These are phyloP conservation scores for Mycena rosella DNA, from an alignment of 768 basidiomycete species.

Conservation along the genomic window DNA sequence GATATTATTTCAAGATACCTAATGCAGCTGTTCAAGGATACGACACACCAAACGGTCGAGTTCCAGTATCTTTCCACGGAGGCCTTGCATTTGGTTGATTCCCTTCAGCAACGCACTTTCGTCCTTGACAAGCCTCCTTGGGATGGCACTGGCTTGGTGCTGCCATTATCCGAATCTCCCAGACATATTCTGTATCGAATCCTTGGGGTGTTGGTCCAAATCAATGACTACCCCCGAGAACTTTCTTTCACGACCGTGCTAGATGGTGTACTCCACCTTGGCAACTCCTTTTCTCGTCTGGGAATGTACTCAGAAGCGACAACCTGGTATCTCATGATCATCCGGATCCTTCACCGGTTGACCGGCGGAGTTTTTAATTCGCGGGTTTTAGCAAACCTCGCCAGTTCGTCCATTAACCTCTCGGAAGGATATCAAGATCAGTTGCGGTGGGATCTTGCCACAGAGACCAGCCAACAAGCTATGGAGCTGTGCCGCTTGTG, in stretches of 20 bases:
- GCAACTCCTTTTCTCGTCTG: background rate
- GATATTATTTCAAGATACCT: too few relatives aligned
- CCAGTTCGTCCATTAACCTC: background rate
- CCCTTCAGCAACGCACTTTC: background rate
- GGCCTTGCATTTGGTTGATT: background rate
- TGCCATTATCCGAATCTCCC: background rate
- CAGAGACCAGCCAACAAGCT: background rate
- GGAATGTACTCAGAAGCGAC: background rate
- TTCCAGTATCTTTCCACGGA: background rate
- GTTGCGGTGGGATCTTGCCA: slow-evolving; percentile 1
- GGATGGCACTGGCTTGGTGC: background rate
- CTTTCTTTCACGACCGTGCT: background rate
- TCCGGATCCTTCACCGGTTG: background rate
- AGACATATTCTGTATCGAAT: background rate
- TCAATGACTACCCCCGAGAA: background rate
- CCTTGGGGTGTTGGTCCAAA: background rate
- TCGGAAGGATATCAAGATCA: background rate
- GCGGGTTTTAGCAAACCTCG: background rate
- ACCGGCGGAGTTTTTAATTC: background rate
- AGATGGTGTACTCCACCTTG: background rate
- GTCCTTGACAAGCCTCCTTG: background rate
- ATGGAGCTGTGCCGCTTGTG: background rate
- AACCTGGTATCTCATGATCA: background rate
- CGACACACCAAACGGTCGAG: background rate
- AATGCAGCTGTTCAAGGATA: background rate